phyloP scores from a whole-genome alignment of 495 filamentous ascomycete genomes.

The Letharia lupina region DNA sequence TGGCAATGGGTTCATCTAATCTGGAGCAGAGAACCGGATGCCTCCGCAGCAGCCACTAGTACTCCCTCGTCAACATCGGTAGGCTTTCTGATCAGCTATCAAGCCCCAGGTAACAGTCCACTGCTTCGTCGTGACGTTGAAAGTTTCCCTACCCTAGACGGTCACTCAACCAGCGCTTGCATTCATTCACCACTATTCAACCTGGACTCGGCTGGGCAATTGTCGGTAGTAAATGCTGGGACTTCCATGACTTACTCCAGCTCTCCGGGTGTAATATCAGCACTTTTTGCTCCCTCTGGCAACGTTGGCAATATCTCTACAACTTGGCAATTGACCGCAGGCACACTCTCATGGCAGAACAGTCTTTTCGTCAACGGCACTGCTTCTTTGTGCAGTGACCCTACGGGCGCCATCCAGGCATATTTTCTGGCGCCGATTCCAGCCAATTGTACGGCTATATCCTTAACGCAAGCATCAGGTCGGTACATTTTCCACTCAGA shows the following conservation, averaged over 20 bases:
- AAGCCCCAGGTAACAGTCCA: neutral
- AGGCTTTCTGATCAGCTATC: neutral
- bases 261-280: neutral
- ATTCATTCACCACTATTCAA: neutral
- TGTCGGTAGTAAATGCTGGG: neutral
- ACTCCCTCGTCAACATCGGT: neutral
- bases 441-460: neutral
- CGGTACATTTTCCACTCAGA: neutral
- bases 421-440: neutral
- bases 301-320: neutral
- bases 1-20: neutral
- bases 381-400: conserved; percentile 1
- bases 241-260: neutral
- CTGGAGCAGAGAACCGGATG: neutral
- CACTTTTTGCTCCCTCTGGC: conserved; percentile 1
- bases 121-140: neutral
- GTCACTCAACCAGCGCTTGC: neutral
- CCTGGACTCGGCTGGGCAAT: neutral
- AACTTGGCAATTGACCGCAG: neutral
- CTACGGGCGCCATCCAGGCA: neutral
- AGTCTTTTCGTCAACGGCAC: neutral
- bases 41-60: neutral
- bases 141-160: neutral
- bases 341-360: neutral
- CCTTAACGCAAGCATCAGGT: neutral